Conservation (phyloP, 139 green algal genomes). For the Micromonas pusilla region DNA sequence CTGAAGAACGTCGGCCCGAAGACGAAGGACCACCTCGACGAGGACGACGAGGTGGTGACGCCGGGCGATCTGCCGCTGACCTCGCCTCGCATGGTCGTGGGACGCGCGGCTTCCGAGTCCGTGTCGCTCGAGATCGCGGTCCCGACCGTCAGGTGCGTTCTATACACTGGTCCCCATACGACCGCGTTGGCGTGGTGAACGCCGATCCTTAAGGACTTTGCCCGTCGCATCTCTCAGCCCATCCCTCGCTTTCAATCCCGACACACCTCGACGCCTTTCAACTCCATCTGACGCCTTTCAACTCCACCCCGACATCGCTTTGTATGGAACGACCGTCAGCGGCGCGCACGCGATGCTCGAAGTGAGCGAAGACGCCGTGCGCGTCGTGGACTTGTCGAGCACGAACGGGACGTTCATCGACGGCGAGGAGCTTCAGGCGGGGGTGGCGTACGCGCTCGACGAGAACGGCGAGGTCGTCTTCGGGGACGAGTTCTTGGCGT, state of each 20-base stretch:
- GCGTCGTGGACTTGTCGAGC: conserved; percentile 46
- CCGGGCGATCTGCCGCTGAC: conserved; percentile 27
- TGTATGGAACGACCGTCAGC: no score
- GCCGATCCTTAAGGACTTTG: no score
- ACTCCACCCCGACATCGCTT: no score
- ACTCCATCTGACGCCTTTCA: no score
- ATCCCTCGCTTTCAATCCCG: no score
- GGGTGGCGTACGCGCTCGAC: conserved; percentile 31
- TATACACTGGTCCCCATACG: no score
- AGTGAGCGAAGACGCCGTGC: conserved; percentile 19
- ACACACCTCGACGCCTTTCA: no score
- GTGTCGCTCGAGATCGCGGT: conserved; percentile 7
- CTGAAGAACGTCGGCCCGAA: background rate
- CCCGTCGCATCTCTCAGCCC: no score
- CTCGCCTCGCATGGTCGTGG: background rate
- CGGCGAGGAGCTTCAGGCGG: conserved; percentile 46
- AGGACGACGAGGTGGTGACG: conserved; percentile 29
- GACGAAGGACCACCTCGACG: conserved; percentile 37
- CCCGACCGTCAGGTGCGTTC: no score
- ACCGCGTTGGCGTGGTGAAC: no score
- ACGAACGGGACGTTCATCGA: conserved; percentile 61
- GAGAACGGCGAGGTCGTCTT: conserved; percentile 41
- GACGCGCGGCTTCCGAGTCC: background rate
- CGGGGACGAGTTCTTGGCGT: conserved; percentile 32
- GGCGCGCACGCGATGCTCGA: conserved; percentile 23